Percentiles rank a stretch among this genome's conserved stretches.
Evolutionary conservation across 768 basidiomycete species (phyloP).

Genomic region (Megacollybia marginata): DNA sequence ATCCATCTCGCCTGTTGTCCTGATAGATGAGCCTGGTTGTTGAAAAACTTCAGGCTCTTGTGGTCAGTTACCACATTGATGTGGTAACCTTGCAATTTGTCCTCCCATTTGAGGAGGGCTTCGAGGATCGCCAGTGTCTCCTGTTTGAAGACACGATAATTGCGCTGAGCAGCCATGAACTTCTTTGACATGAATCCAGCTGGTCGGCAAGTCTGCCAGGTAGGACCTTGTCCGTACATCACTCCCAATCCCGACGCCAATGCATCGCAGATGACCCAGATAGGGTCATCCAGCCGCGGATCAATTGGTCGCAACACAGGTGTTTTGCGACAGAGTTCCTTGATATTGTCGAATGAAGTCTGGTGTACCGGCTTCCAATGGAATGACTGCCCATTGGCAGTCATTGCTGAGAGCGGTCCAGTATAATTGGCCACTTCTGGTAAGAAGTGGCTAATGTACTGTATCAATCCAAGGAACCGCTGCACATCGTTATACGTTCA

Average conservation of each 20-base stretch:
- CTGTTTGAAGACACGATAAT: conserved; percentile 14
- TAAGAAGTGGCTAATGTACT: conserved; percentile 30
- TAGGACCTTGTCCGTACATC: no score
- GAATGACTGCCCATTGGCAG: conserved; percentile 18
- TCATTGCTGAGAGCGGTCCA: conserved; percentile 20
- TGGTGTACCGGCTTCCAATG: conserved; percentile 19
- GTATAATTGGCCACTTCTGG: no score
- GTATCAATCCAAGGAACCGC: conserved; percentile 31
- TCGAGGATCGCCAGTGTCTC: conserved; percentile 11
- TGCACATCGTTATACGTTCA: conserved; percentile 26
- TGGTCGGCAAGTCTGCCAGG: conserved; percentile 3
- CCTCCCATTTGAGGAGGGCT: conserved; percentile 17
- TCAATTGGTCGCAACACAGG: conserved; percentile 1
- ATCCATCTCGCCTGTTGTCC: conserved; percentile 1
- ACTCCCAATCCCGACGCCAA: background rate
- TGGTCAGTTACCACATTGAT: conserved; percentile 7
- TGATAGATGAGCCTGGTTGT: conserved; percentile 1
- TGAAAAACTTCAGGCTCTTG: conserved; percentile 6
- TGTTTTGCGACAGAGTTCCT: conserved; percentile 3
- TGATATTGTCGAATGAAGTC: conserved; percentile 11
- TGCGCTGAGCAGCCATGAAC: conserved; percentile 10
- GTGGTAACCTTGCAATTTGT: conserved; percentile 16
- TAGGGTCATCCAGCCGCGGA: background rate
- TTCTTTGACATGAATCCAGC: conserved; percentile 15
- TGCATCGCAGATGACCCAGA: no score